Conservation (phyloP, 768 basidiomycete species). For the Suillus variegatus region DNA sequence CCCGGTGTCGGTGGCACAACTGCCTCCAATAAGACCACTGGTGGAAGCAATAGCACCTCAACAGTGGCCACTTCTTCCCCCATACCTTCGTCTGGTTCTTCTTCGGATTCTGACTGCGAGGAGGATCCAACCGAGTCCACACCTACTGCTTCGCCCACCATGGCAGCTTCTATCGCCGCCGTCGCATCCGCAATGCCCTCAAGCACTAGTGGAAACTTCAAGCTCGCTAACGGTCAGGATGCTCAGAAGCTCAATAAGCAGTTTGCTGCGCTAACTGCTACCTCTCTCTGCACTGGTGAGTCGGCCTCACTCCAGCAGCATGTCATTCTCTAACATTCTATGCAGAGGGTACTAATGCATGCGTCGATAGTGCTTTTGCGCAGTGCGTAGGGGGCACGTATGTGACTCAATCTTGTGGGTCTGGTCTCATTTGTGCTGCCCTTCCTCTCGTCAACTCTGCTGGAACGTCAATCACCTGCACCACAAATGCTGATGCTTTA, state of each 20-base stretch:
- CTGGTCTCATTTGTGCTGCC: slow-evolving; percentile 42
- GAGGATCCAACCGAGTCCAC: neutral
- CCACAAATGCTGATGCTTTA: slow-evolving; percentile 46
- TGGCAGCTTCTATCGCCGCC: neutral
- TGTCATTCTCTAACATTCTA: slow-evolving; percentile 18
- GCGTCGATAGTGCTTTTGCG: slow-evolving; percentile 50
- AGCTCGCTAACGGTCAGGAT: slow-evolving; percentile 43
- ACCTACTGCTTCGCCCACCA: neutral
- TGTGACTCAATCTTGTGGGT: slow-evolving; percentile 32
- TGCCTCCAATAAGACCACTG: neutral
- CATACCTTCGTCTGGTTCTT: neutral
- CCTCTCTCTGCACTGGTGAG: slow-evolving; percentile 46
- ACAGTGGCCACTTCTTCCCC: slow-evolving; percentile 4
- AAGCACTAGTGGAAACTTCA: slow-evolving; percentile 14
- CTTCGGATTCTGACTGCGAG: slow-evolving; percentile 13
- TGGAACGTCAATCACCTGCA: slow-evolving; percentile 56
- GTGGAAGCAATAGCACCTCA: slow-evolving; percentile 7
- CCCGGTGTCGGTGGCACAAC: slow-evolving; percentile 31
- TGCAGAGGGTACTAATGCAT: slow-evolving; percentile 43
- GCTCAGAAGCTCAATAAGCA: slow-evolving; percentile 54
- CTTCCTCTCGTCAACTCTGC: slow-evolving; percentile 55
- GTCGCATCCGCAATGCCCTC: slow-evolving; percentile 12
- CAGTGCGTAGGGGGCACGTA: slow-evolving; percentile 51
- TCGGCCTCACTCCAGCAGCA: neutral
- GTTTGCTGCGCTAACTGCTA: slow-evolving; percentile 47